phyloP scores from a whole-genome alignment of 352 stramenopile species.

The Achlya hypogyna region DNA sequence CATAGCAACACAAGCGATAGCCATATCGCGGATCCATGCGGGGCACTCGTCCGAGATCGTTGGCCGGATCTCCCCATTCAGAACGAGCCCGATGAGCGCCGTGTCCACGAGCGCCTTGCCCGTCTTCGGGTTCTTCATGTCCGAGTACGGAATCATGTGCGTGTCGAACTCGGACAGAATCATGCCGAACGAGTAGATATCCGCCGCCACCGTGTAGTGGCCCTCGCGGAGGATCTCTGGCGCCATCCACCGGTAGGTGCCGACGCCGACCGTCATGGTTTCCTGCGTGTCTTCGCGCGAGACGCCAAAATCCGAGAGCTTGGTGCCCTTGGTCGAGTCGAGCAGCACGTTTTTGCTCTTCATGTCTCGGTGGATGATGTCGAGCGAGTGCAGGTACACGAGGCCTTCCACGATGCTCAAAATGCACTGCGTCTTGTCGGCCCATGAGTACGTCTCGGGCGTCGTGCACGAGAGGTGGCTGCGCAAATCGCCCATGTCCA shows the following conservation, averaged over 20 bases:
- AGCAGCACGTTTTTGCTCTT: conserved; percentile 74
- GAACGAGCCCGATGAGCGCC: conserved; percentile 76
- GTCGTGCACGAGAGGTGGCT: conserved; percentile 22
- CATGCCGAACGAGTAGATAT: conserved; percentile 80
- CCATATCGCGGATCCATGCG: conserved; percentile 45
- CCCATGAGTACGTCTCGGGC: not conserved
- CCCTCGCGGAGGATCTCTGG: conserved; percentile 71
- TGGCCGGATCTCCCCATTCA: conserved; percentile 46
- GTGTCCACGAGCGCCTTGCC: conserved; percentile 67
- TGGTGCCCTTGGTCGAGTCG: conserved; percentile 30
- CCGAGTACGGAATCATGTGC: conserved; percentile 64
- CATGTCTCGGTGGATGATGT: conserved; percentile 56
- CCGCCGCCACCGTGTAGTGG: conserved; percentile 77
- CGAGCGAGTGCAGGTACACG: conserved; percentile 11
- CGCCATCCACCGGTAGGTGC: conserved; percentile 79
- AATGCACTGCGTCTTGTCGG: not conserved
- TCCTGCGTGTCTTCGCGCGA: conserved; percentile 66
- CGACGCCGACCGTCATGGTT: conserved; percentile 73
- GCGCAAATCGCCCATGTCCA: conserved; percentile 40
- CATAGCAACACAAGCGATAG: conserved; percentile 45
- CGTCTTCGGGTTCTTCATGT: conserved; percentile 53
- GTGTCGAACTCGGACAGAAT: conserved; percentile 70
- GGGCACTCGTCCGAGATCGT: conserved; percentile 46
- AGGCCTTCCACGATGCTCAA: conserved; percentile 9
- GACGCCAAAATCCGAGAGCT: conserved; percentile 71